Conservation (phyloP, 2,329 filamentous ascomycete genomes). For the Coccinonectria pachysandricola region DNA sequence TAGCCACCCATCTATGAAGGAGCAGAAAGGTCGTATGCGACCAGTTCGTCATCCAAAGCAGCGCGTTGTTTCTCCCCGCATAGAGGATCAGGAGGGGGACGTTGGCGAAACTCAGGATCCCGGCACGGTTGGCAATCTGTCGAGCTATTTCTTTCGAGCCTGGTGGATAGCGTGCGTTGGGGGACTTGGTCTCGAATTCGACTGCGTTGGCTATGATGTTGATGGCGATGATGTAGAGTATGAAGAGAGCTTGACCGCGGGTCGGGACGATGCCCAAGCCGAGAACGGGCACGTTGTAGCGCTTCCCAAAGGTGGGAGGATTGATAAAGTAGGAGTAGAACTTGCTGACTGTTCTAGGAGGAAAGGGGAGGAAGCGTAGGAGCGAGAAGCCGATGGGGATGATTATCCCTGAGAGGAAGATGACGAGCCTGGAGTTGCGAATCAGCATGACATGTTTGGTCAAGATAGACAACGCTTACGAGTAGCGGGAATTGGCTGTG, state of each 20-base stretch:
- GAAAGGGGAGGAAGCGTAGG: conserved; percentile 11
- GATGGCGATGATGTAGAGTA: conserved; percentile 27
- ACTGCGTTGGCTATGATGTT: conserved; percentile 26
- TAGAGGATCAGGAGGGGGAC: conserved; percentile 34
- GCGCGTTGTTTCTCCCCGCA: conserved; percentile 35
- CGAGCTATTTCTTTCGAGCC: conserved; percentile 19
- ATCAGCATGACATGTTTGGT: too few species aligned
- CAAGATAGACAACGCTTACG: too few species aligned
- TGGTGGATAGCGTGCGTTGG: conserved; percentile 20
- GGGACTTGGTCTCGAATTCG: conserved; percentile 17
- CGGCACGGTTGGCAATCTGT: conserved; percentile 30
- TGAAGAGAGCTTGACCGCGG: conserved; percentile 33
- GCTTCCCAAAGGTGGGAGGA: conserved; percentile 15
- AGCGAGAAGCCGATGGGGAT: conserved; percentile 14
- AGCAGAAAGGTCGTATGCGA: conserved; percentile 37
- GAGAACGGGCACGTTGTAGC: conserved; percentile 14
- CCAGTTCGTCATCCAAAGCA: conserved; percentile 39
- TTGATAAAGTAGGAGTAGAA: conserved; percentile 20
- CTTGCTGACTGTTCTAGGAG: conserved; percentile 5
- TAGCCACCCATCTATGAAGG: conserved; percentile 39
- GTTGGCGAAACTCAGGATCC: conserved; percentile 29
- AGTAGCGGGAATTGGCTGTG: too few species aligned
- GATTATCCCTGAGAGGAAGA: conserved; percentile 11
- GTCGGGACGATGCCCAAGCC: conserved; percentile 26
- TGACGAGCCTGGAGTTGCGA: conserved; percentile 12